These are phyloP conservation scores for Psilocybe azurescens DNA, from an alignment of 768 basidiomycete species.

Conservation along the genomic window DNA sequence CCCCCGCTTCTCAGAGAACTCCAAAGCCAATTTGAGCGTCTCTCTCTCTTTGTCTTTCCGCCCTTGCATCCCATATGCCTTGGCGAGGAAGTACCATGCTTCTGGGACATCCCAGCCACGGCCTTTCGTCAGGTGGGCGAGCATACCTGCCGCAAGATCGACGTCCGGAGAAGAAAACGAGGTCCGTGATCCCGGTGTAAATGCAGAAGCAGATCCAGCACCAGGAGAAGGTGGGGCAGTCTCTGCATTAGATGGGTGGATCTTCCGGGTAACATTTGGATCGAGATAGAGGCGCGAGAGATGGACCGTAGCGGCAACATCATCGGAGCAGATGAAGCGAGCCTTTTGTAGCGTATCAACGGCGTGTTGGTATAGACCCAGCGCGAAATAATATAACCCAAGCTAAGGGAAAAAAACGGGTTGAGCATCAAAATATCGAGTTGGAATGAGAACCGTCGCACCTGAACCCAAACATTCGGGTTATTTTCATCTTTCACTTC, in stretches of 20 bases:
- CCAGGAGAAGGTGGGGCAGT: conserved; percentile 5
- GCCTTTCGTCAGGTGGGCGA: conserved; percentile 78
- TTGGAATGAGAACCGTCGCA: conserved; percentile 36
- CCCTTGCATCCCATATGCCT: conserved; percentile 77
- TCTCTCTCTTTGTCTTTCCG: conserved; percentile 75
- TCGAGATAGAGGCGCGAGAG: conserved; percentile 77
- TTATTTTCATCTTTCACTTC: conserved; percentile 88
- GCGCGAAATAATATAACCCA: conserved; percentile 72
- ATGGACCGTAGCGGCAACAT: conserved; percentile 79
- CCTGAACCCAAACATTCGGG: conserved; percentile 94
- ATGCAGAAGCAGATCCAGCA: neutral
- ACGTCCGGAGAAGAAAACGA: conserved; percentile 44
- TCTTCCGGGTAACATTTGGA: conserved; percentile 25
- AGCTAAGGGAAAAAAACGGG: conserved; percentile 48
- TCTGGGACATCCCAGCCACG: conserved; percentile 91
- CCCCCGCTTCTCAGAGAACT: conserved; percentile 61
- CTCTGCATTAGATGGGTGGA: conserved; percentile 15
- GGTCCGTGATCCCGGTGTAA: neutral
- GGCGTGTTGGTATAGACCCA: conserved; percentile 64
- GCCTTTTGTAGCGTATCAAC: conserved; percentile 85
- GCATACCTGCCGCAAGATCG: conserved; percentile 83
- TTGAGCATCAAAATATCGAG: neutral
- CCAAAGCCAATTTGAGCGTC: conserved; percentile 72
- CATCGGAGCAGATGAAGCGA: conserved; percentile 82
- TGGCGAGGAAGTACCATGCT: conserved; percentile 93